A percentile compares a stretch with the other conserved stretches of the same genome.
These are phyloP conservation scores for Fraxinus sp. DNA, from an alignment of 305 asterid genomes.

Conservation along the genomic window DNA sequence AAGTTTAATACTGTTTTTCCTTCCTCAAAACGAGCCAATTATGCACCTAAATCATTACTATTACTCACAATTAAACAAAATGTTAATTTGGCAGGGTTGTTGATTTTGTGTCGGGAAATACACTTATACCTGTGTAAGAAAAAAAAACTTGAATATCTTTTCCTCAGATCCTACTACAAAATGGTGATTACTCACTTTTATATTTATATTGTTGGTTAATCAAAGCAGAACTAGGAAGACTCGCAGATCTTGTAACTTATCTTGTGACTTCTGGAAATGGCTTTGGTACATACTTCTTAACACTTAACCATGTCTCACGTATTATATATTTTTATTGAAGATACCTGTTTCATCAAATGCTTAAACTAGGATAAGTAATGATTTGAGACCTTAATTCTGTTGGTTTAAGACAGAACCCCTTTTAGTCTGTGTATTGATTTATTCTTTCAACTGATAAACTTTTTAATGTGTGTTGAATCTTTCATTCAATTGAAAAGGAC, in stretches of 20 bases:
- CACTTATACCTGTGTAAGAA: slow-evolving; percentile 69
- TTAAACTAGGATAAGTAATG: not conserved
- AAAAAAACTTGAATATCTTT: not conserved
- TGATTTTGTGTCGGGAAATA: slow-evolving; percentile 55
- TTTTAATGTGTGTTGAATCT: not conserved
- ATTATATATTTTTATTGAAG: not conserved
- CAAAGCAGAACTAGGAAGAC: slow-evolving; percentile 52
- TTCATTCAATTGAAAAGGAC: not conserved
- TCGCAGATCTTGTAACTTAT: slow-evolving; percentile 53
- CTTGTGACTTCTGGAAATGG: slow-evolving; percentile 78
- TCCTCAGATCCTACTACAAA: not conserved
- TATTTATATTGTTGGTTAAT: not conserved
- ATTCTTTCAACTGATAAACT: not conserved
- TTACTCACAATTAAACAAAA: not conserved
- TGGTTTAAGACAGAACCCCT: not conserved
- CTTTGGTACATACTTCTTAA: slow-evolving; percentile 53
- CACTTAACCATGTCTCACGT: not conserved
- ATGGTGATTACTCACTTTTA: slow-evolving; percentile 10
- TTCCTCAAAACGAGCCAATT: not conserved
- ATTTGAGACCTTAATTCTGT: not conserved
- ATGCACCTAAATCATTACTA: not conserved
- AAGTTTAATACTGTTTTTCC: not conserved
- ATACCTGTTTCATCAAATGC: not conserved
- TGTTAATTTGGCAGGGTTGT: slow-evolving; percentile 52
- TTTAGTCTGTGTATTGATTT: not conserved